Percentiles rank a stretch among this genome's conserved stretches.
These are phyloP conservation scores for Karstenula rhodostoma DNA, from an alignment of 2,329 filamentous ascomycete genomes.

Conservation along the genomic window DNA sequence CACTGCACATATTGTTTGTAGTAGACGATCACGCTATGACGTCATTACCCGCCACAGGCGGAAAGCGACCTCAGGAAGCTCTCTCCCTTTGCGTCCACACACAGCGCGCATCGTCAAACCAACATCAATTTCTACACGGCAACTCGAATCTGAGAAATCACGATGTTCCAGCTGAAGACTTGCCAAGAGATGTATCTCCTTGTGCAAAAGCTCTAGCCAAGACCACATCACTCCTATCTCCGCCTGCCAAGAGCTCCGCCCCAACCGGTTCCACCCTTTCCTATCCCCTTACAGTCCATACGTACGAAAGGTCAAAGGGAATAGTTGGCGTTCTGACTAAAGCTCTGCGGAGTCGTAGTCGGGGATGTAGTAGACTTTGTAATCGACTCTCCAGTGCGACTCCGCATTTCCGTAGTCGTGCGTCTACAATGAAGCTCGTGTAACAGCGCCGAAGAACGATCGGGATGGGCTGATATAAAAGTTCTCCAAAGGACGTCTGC, in stretches of 20 bases:
- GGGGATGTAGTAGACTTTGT: not conserved
- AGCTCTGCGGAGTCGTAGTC: not conserved
- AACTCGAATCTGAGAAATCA: no score
- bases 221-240: conserved; percentile 8
- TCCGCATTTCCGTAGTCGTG: not conserved
- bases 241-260: conserved; percentile 6
- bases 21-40: no score
- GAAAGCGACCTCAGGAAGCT: not conserved
- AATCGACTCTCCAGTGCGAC: not conserved
- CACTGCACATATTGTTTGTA: no score
- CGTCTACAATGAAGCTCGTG: not conserved
- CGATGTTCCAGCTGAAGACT: not conserved
- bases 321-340: not conserved
- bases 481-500: not conserved
- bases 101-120: conserved; percentile 5
- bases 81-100: not conserved
- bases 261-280: not conserved
- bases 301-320: not conserved
- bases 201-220: conserved; percentile 3
- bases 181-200: not conserved
- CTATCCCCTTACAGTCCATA: not conserved
- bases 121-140: not conserved
- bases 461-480: not conserved
- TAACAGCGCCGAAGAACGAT: not conserved
- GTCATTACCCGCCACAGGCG: no score